Conservation (phyloP, 805 yeast species). For the Nakazawaea molendinolei region DNA sequence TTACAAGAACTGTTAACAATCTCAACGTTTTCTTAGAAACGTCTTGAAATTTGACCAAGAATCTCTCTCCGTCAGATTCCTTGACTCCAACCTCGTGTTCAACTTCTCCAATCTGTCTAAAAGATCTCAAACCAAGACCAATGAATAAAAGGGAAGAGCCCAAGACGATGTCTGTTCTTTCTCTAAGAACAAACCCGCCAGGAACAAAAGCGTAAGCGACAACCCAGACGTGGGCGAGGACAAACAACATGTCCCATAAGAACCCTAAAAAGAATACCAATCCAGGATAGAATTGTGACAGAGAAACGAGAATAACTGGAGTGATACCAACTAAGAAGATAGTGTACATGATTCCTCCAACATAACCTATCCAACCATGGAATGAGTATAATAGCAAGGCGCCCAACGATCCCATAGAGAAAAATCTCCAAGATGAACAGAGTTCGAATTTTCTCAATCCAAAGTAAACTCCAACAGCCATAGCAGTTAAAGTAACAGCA, state of each 20-base stretch:
- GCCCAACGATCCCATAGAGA: conserved; percentile 27
- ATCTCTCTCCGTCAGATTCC: conserved; percentile 1
- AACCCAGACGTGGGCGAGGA: conserved; percentile 88
- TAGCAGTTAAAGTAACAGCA: conserved; percentile 50
- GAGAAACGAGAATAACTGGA: conserved; percentile 54
- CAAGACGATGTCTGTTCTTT: conserved; percentile 75
- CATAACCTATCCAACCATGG: conserved; percentile 66
- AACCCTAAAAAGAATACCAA: conserved; percentile 43
- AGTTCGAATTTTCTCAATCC: conserved; percentile 23
- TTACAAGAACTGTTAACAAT: conserved; percentile 6
- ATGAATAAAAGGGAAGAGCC: conserved; percentile 47
- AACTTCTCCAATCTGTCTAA: conserved; percentile 17
- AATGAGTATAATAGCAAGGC: conserved; percentile 41
- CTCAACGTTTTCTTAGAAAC: conserved; percentile 6
- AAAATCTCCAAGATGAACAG: conserved; percentile 5
- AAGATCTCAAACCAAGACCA: conserved; percentile 43
- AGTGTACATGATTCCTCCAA: conserved; percentile 61
- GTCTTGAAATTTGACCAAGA: neutral
- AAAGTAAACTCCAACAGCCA: conserved; percentile 49
- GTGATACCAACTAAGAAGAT: conserved; percentile 56
- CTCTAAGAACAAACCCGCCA: conserved; percentile 81
- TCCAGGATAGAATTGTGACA: conserved; percentile 50
- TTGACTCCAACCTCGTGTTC: neutral
- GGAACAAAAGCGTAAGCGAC: conserved; percentile 99
- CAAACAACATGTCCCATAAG: conserved; percentile 43